These are phyloP conservation scores for Pseudogymnoascus sp. DNA, from an alignment of 2,329 filamentous ascomycete genomes.

Conservation along the genomic window DNA sequence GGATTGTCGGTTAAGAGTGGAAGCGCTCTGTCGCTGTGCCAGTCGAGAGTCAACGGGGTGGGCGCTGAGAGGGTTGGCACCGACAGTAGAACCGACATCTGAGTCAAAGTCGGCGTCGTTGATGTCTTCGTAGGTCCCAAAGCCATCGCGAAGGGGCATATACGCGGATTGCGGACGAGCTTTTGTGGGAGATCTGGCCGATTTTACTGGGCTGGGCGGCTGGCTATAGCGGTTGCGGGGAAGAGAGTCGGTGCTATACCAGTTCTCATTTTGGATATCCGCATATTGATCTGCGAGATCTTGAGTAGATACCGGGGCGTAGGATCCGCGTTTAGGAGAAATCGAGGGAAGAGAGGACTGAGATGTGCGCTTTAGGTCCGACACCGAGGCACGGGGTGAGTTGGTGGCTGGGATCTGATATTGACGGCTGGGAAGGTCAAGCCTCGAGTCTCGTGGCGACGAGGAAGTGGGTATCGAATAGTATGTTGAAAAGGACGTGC, in stretches of 20 bases:
- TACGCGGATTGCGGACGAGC: neutral
- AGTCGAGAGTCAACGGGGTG: neutral
- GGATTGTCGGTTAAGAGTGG: neutral
- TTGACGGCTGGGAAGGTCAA: slow-evolving; percentile 47
- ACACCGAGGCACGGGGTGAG: slow-evolving; percentile 37
- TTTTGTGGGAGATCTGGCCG: neutral
- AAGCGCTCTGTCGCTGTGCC: neutral
- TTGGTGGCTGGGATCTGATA: slow-evolving; percentile 43
- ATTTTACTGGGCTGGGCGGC: neutral
- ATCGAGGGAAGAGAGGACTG: slow-evolving; percentile 20
- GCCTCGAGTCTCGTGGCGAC: slow-evolving; percentile 40
- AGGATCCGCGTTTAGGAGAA: slow-evolving; percentile 5
- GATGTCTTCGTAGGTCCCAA: slow-evolving; percentile 7
- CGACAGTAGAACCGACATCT: neutral
- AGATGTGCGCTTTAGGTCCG: slow-evolving; percentile 42
- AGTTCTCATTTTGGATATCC: slow-evolving; percentile 2
- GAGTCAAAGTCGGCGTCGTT: neutral
- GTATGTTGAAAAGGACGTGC: slow-evolving; percentile 46
- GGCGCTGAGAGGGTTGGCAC: slow-evolving; percentile 7
- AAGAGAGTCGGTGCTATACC: neutral
- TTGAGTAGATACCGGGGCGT: neutral
- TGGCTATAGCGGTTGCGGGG: neutral
- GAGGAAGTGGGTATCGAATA: slow-evolving; percentile 42
- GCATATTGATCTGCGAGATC: neutral
- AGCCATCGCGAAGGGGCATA: neutral